Percentiles rank a stretch among this genome's conserved stretches.
Evolutionary conservation across 2,329 filamentous ascomycete genomes (phyloP).

Genomic region (Microcyclosporella mali): DNA sequence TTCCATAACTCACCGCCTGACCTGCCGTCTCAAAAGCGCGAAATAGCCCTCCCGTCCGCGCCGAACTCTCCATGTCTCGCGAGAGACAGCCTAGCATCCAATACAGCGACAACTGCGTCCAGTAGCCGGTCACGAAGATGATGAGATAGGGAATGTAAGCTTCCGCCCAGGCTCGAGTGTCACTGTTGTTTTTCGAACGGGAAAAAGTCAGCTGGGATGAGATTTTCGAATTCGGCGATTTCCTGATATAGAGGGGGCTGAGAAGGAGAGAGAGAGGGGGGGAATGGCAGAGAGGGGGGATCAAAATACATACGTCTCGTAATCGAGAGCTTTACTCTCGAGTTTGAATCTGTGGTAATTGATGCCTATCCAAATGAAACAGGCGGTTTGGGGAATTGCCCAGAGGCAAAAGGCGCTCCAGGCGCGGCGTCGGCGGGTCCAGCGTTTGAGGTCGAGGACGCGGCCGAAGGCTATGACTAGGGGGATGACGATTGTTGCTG

Average conservation of each 20-base stretch:
- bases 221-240: too few species aligned
- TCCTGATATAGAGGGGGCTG: too few species aligned
- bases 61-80: conserved; percentile 30
- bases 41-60: conserved; percentile 27
- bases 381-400: conserved; percentile 26
- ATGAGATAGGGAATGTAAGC: conserved; percentile 23
- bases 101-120: conserved; percentile 28
- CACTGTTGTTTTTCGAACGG: too few species aligned
- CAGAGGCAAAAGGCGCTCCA: conserved; percentile 28
- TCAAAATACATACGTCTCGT: not conserved
- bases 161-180: conserved; percentile 10
- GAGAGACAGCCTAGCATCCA: conserved; percentile 36
- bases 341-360: conserved; percentile 13
- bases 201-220: too few species aligned
- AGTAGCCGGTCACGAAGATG: conserved; percentile 21
- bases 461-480: conserved; percentile 19
- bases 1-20: conserved; percentile 26
- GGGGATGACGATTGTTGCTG: conserved; percentile 20
- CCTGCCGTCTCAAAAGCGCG: conserved; percentile 45
- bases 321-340: conserved; percentile 11
- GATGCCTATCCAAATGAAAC: conserved; percentile 31
- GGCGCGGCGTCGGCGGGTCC: conserved; percentile 26
- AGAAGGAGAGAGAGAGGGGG: not conserved
- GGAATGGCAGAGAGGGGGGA: too few species aligned
- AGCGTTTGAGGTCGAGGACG: conserved; percentile 26